phyloP scores from a whole-genome alignment of 2,329 filamentous ascomycete species.

The Diaporthe destruens region DNA sequence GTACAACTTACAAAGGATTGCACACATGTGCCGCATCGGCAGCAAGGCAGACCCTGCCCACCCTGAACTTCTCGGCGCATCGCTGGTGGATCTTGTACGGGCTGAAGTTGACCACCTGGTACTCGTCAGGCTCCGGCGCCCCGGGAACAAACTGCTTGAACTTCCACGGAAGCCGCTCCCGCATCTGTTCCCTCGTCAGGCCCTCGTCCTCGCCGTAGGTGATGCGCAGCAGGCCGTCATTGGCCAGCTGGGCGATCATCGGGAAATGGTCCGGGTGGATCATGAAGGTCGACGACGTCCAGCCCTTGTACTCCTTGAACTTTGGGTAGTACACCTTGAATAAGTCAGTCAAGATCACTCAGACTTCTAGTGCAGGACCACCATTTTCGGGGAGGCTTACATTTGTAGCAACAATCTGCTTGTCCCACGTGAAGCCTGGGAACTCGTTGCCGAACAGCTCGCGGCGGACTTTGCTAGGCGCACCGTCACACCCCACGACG shows the following conservation, averaged over 20 bases:
- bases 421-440: slow-evolving; percentile 62
- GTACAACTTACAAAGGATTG: slow-evolving; percentile 58
- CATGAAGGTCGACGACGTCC: slow-evolving; percentile 62
- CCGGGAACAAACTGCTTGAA: slow-evolving; percentile 63
- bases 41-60: slow-evolving; percentile 61
- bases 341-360: background rate
- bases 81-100: slow-evolving; percentile 65
- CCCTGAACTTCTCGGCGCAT: slow-evolving; percentile 60
- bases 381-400: slow-evolving; percentile 45
- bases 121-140: slow-evolving; percentile 61
- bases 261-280: slow-evolving; percentile 64
- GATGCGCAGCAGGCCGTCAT: slow-evolving; percentile 64
- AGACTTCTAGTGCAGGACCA: background rate
- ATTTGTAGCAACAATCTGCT: slow-evolving; percentile 65
- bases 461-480: slow-evolving; percentile 55
- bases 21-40: slow-evolving; percentile 67
- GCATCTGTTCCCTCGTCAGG: slow-evolving; percentile 57
- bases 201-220: slow-evolving; percentile 63
- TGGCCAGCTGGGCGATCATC: slow-evolving; percentile 62
- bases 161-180: slow-evolving; percentile 58
- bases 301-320: slow-evolving; percentile 56
- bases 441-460: slow-evolving; percentile 57
- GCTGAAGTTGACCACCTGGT: slow-evolving; percentile 61
- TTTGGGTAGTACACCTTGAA: slow-evolving; percentile 57
- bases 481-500: slow-evolving; percentile 61